Evolutionary conservation across 2,329 filamentous ascomycete species (phyloP).

Genomic region (Exophiala oligosperma): DNA sequence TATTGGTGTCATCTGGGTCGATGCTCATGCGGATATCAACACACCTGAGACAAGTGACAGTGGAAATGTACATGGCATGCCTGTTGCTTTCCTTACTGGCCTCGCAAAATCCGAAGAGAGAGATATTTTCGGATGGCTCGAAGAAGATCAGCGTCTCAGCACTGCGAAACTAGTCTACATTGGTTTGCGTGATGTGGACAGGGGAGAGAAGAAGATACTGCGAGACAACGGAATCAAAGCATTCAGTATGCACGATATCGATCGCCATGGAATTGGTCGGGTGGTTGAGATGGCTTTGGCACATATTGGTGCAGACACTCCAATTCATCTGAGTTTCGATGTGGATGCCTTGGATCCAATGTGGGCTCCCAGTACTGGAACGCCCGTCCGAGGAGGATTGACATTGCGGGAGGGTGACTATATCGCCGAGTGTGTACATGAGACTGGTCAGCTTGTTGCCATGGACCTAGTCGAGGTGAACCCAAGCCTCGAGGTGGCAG

Average conservation of each 20-base stretch:
- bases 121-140: conserved; percentile 88
- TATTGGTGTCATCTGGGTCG: conserved; percentile 96
- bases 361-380: conserved; percentile 95
- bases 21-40: conserved; percentile 98
- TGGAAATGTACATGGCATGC: conserved; percentile 98
- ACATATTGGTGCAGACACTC: conserved; percentile 90
- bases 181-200: conserved; percentile 86
- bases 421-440: conserved; percentile 85
- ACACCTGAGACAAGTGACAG: conserved; percentile 85
- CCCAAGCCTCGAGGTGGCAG: conserved; percentile 66
- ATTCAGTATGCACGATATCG: conserved; percentile 98
- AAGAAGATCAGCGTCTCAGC: conserved; percentile 59
- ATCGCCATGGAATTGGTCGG: conserved; percentile 89
- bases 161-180: conserved; percentile 93
- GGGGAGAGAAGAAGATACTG: conserved; percentile 90
- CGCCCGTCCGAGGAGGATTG: conserved; percentile 87
- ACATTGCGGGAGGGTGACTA: conserved; percentile 95
- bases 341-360: conserved; percentile 94
- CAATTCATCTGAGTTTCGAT: conserved; percentile 96
- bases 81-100: conserved; percentile 85
- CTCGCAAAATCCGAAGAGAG: conserved; percentile 73
- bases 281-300: conserved; percentile 98
- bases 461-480: conserved; percentile 85
- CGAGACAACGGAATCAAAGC: conserved; percentile 88
- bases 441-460: conserved; percentile 74